phyloP scores from a whole-genome alignment of 805 yeast species.

The Starmerella bacillaris region DNA sequence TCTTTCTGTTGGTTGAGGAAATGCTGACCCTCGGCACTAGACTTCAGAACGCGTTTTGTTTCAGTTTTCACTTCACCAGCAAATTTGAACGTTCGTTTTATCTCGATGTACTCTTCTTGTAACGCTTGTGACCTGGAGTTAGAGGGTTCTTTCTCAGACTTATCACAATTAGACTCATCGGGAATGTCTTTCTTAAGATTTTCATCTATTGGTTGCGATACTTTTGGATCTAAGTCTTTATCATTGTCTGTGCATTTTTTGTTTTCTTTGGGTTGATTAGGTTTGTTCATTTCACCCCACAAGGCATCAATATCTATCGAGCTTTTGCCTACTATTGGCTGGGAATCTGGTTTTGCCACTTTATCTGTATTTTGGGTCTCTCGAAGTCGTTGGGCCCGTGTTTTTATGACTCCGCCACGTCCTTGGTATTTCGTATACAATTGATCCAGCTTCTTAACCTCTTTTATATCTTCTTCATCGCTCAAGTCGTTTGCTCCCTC shows the following conservation, averaged over 20 bases:
- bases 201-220: not conserved
- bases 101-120: slow-evolving; percentile 40
- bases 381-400: slow-evolving; percentile 41
- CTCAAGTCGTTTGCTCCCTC: slow-evolving; percentile 15
- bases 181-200: not conserved
- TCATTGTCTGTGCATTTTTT: no score
- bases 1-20: slow-evolving; percentile 32
- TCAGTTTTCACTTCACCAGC: slow-evolving; percentile 75
- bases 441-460: slow-evolving; percentile 23
- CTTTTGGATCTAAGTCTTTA: not conserved
- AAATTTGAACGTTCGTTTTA: slow-evolving; percentile 63
- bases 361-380: slow-evolving; percentile 20
- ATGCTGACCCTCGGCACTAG: slow-evolving; percentile 77
- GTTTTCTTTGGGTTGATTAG: slow-evolving; percentile 2
- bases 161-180: not conserved
- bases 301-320: slow-evolving; percentile 33
- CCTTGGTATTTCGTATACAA: slow-evolving; percentile 38
- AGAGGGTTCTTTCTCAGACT: no score
- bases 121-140: not conserved
- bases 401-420: slow-evolving; percentile 48
- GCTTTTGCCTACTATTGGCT: slow-evolving; percentile 15
- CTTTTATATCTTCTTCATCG: slow-evolving; percentile 25
- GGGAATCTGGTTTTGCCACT: slow-evolving; percentile 7
- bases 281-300: slow-evolving; percentile 36
- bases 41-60: slow-evolving; percentile 53